Evolutionary conservation across 2,329 filamentous ascomycete species (phyloP), one percentile per base, ranked within the genome.

Genomic region (Scedosporium boydii): DNA sequence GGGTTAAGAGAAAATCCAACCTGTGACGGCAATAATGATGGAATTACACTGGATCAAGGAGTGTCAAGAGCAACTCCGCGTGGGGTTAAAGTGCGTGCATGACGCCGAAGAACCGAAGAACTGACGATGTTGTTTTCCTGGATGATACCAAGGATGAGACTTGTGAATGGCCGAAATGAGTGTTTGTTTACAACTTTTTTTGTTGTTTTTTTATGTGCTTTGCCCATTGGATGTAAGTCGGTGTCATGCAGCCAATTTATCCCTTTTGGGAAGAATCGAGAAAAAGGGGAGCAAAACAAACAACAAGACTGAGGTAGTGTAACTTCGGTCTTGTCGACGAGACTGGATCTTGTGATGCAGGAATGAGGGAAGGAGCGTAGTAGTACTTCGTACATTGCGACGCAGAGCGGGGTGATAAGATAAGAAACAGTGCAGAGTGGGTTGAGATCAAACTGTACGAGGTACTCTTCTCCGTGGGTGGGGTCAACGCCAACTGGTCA

Each of bases 211-310:
- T 46, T 21, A n/a, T 21, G 18, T 46, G 44, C 16, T n/a, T 16
- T 21, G 14, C 44, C 44, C 7, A 23, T 21, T 29, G 10, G 21
- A 46, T 46, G 6, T 34, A 34, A 34, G 29, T 34, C 29, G 29
- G n/a, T 46, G 16, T 18, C 42, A 27, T 53, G 58, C 58, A 59
- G 38, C 9, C 26, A 53, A 51, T 60, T 29, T 60, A 60, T 60
- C 58, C 58, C 3, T 21, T 60, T 53, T 53, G 38, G 58, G 58
- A 38, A 51, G 16, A 42, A 41, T 21, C 38, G 23, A 7, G n/a
- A 6, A 26, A 34, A 46, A 6, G 44, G 58, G 34, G 6, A 34
- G 27, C 26, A 58, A 53, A 51, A 53, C 48, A 51, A 60, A 60
- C 58, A 60, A 51, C 42, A 53, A 3, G 6, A 6, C 48, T 53